Evolutionary conservation across 1,284 basidiomycete species (phyloP), one percentile per base, ranked within the genome.

Genomic region (Pyrrhoderma lamaoense): DNA sequence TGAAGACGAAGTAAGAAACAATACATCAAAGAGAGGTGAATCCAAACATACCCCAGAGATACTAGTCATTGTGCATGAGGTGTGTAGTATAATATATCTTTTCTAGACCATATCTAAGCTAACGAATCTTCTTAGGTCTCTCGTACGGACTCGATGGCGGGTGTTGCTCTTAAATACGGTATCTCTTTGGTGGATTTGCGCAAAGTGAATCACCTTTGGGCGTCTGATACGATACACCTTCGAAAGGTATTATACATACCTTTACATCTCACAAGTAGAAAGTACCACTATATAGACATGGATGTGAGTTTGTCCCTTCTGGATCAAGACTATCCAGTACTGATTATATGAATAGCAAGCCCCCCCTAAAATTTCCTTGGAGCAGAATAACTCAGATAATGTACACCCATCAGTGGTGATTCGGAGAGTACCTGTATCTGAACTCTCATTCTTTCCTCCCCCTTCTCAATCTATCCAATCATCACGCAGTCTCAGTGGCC

Each of bases 171-270:
- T 42, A 86, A 84, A 58, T 95, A 95, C 64, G 90, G 89, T 2
- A 85, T 93, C 50, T 77, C 83, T 8, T 71, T 94, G 45, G 75
- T 88, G 11, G 82, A 86, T n/a, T 73, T 97, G 11, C 82, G 92
- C 43, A 77, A 81, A 58, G 82, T 82, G 38, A 97, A 97, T 67
- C 89, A 93, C 57, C 72, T 97, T 3, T 96, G 93, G 93, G 67
- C 89, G 1, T 85, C 87, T 13, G 93, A 96, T 64, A 77, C 89
- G 0, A 86, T 97, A 45, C 89, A 94, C 65, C 75, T 93, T 34
- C 85, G 92, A 37, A 82, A 82, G 39, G 73, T 81, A 7, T 77
- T 97, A 40, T 84, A 88, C 61, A 85, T 96, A 53, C 92, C 93
- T 1, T 59, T 84, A 23, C 66, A 72, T 58, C 68, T 66, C 51